Evolutionary conservation across 2,329 filamentous ascomycete species (phyloP), one percentile per base, ranked within the genome.

Genomic region (Atkinsonella texensis): DNA sequence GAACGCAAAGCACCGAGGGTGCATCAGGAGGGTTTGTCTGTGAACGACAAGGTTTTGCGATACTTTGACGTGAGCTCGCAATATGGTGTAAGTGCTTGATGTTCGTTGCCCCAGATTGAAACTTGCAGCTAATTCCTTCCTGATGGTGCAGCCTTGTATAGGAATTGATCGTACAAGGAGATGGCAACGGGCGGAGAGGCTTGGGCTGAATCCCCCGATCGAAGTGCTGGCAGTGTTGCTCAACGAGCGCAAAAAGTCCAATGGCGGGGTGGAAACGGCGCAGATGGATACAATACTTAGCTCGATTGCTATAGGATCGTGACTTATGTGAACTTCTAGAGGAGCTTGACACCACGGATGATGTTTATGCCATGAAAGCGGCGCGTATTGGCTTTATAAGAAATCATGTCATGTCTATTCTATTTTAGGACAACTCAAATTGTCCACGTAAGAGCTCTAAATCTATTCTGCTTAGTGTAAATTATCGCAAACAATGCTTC

Each of bases 11-110:
- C 87, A 17, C 78, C 79, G 42, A 73, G 85, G 59, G 82, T 95
- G 38, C 93, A 97, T 62, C 89, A 95, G 68, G 68, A 84, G 60
- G 83, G 75, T 2, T 64, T 97, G 58, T 77, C 74, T 11, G 58
- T 86, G 45, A 76, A 85, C 52, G 90, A 97, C 74, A 95, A 91
- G 73, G 81, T 97, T 28, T 68, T 97, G 61, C 76, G 91, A 56
- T 87, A 95, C 65, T 98, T 93, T 69, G 93, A 98, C 65, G 85
- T 95, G 58, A 93, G 84, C 62, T 87, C 80, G 54, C 87, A 95
- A 62, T 98, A 87, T 66, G 93, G 93, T 52, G 89, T 95, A 80
- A 73, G 87, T 81, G 13, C 46, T 35, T 18, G 39, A 23, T 28
- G 11, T 20, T 15, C 8, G n/a, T 20, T 11, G 7, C 13, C 5